Base-by-base conservation (phyloP, 23 red algal genomes). In the Gracilaria domingensis region DNA sequence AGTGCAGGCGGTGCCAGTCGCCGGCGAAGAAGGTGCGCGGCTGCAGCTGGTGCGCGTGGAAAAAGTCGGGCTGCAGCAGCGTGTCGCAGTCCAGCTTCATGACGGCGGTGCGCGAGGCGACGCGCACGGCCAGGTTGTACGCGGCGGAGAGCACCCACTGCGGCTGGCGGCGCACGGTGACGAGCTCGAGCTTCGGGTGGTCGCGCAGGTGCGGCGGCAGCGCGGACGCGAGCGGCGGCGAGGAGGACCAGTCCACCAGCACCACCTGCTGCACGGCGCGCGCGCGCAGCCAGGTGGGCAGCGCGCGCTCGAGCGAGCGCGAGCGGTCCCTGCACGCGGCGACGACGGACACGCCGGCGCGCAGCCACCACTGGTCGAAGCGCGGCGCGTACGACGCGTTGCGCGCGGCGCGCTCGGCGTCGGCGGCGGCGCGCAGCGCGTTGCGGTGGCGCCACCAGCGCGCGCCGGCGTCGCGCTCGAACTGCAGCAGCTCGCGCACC, bases 81-180 rank as follows among this genome's bases (percentile, higher is more conserved):
- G 95, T 97, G 48, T 97, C 95, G 53, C 95, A 97, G 49, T 94
- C 95, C 2, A 94, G 70, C 61, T 97, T 97, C 64, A 97, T 42
- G 36, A 93, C 7, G 28, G 30, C 30, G 14, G 79, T 44, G 49
- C 28, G 61, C 8, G 75, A 42, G 25, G 91, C 73, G 55, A 91
- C 28, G 29, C 55, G 74, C 23, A 70, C 80, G 2, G 84, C 95
- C 2, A 97, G 35, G 47, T 97, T 97, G 66, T 94, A 94, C 17
- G 95, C 95, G 20, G 81, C 60, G 30, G 95, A 84, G 24, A 94
- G 80, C n/a, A 92, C 60, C 95, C 95, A 97, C 38, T 70, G 84
- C 37, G 32, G 67, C 85, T 90, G 91, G 37, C 75, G 80, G 25
- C 30, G 66, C 6, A 93, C 95, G 50, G 23, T 78, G 18, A 88